Conservation (phyloP, 768 basidiomycete genomes). For the Piloderma croceum region DNA sequence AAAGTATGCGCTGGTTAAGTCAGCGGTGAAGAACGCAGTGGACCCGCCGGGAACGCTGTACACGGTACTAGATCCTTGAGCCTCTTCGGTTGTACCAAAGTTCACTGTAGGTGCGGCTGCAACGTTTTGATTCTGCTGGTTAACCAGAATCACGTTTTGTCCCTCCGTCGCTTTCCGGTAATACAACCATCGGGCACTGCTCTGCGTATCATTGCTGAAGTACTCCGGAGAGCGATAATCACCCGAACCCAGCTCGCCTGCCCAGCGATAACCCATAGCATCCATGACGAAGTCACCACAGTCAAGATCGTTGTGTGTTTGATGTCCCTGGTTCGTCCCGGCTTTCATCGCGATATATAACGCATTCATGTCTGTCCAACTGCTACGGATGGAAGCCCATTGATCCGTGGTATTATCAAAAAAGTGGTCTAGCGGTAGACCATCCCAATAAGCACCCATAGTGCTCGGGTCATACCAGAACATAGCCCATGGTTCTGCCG, state of each 20-base stretch:
- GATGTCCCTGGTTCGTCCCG: conserved; percentile 72
- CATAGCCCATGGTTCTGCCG: conserved; percentile 81
- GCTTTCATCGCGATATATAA: conserved; percentile 87
- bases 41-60: conserved; percentile 55
- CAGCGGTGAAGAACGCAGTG: conserved; percentile 75
- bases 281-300: conserved; percentile 94
- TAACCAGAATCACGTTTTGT: conserved; percentile 88
- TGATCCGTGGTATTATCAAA: conserved; percentile 69
- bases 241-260: conserved; percentile 87
- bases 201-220: conserved; percentile 70
- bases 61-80: conserved; percentile 84
- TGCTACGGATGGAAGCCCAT: conserved; percentile 89
- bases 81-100: conserved; percentile 45
- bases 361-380: conserved; percentile 85
- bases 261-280: conserved; percentile 89
- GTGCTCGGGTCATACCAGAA: conserved; percentile 90
- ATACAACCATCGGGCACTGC: conserved; percentile 76
- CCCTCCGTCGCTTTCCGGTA: conserved; percentile 97
- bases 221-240: conserved; percentile 74
- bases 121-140: conserved; percentile 65
- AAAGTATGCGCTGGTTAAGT: conserved; percentile 74
- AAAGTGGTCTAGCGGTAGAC: conserved; percentile 71
- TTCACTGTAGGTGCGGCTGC: conserved; percentile 37
- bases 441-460: conserved; percentile 89
- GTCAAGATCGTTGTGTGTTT: conserved; percentile 95